Evolutionary conservation across 148 eudicot genomes (phyloP).

Genomic region (Limonium bicolor): DNA sequence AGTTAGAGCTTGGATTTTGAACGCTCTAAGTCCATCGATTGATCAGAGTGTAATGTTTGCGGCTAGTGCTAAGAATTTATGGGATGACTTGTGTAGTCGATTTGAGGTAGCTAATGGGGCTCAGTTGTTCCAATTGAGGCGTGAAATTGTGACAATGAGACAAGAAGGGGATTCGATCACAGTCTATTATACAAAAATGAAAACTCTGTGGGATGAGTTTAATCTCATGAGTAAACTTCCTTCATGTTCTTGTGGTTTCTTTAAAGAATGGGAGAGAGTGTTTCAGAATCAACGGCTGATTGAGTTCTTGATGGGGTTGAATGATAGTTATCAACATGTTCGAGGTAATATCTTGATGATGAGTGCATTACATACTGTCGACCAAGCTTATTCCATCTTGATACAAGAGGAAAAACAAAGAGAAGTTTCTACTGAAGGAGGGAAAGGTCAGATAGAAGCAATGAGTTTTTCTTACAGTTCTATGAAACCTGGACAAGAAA

Average conservation of each 20-base stretch:
- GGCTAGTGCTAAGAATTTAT: not conserved
- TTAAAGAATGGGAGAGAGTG: not conserved
- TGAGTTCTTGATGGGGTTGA: not conserved
- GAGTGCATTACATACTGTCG: not conserved
- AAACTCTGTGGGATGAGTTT: not conserved
- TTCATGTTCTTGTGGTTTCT: not conserved
- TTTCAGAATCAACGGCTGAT: not conserved
- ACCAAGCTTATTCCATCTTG: not conserved
- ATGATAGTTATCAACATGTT: not conserved
- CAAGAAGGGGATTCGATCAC: not conserved
- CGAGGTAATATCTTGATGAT: not conserved
- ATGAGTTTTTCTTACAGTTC: too few species aligned
- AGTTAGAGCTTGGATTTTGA: not conserved
- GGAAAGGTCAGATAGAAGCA: too few species aligned
- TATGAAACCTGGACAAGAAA: too few species aligned
- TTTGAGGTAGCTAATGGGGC: not conserved
- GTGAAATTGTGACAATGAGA: not conserved
- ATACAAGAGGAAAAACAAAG: not conserved
- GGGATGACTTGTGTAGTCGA: not conserved
- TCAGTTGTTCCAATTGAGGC: not conserved
- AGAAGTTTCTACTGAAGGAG: too few species aligned
- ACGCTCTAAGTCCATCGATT: not conserved
- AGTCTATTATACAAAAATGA: not conserved
- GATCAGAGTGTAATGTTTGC: not conserved
- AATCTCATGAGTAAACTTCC: not conserved